phyloP scores from a whole-genome alignment of 257 asterid genomes.

The Orobanche coerulescens region DNA sequence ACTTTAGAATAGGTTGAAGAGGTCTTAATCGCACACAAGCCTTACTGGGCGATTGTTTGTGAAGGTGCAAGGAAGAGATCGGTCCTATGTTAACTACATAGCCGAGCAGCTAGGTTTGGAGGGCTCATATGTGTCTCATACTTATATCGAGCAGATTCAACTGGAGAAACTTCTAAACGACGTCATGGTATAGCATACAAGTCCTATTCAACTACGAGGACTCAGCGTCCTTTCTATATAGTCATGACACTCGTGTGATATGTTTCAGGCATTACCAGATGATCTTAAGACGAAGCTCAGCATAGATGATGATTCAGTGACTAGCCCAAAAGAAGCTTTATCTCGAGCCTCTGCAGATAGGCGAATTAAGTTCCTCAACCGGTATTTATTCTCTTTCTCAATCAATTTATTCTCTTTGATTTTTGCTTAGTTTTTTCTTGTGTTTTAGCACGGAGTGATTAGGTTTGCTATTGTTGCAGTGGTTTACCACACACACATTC shows the following conservation, averaged over 20 bases:
- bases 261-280: slow-evolving; percentile 74
- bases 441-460: too few species aligned
- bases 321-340: slow-evolving; percentile 97
- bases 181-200: slow-evolving; percentile 93
- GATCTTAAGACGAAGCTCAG: slow-evolving; percentile 90
- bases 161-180: slow-evolving; percentile 91
- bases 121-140: slow-evolving; percentile 81
- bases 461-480: slow-evolving; percentile 36
- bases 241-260: slow-evolving; percentile 20
- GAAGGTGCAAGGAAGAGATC: slow-evolving; percentile 96
- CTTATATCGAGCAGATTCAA: slow-evolving; percentile 96
- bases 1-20: too few species aligned
- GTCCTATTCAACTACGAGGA: too few species aligned
- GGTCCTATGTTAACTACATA: slow-evolving; percentile 57
- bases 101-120: slow-evolving; percentile 86
- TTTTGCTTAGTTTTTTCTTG: slow-evolving; percentile 6
- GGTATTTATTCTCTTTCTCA: slow-evolving; percentile 33
- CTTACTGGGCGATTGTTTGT: too few species aligned
- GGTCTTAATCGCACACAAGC: too few species aligned
- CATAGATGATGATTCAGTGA: slow-evolving; percentile 77
- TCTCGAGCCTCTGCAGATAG: slow-evolving; percentile 94
- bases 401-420: background rate
- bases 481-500: slow-evolving; percentile 72
- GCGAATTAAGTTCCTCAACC: slow-evolving; percentile 79
- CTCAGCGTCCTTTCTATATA: background rate